Evolutionary conservation across 2,329 filamentous ascomycete genomes (phyloP).

Genomic region (Arthroderma uncinatum): DNA sequence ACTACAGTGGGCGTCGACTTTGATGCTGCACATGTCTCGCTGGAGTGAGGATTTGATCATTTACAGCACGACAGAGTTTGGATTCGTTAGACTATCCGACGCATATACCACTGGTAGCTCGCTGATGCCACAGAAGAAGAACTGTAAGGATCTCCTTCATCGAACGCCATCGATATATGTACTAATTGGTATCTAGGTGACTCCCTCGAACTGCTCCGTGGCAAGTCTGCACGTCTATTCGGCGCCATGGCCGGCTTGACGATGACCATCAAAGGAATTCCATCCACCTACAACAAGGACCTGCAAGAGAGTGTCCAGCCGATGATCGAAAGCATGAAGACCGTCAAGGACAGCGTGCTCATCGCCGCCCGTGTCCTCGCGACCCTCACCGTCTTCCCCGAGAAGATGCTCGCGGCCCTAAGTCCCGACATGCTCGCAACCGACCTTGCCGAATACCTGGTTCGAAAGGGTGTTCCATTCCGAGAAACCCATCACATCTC

Average conservation of each 20-base stretch:
- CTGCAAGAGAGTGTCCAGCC: constrained; percentile 79
- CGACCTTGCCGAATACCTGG: constrained; percentile 40
- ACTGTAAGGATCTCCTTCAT: constrained; percentile 31
- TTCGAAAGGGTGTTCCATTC: constrained; percentile 49
- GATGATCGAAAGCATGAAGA: constrained; percentile 76
- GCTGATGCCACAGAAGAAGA: constrained; percentile 79
- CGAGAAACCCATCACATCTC: constrained; percentile 70
- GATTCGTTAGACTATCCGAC: constrained; percentile 64
- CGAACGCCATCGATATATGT: neutral
- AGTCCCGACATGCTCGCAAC: constrained; percentile 73
- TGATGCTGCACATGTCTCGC: constrained; percentile 69
- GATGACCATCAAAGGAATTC: constrained; percentile 63
- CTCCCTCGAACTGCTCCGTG: constrained; percentile 62
- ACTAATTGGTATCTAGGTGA: constrained; percentile 33
- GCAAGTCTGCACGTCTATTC: constrained; percentile 64
- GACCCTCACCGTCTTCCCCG: constrained; percentile 57
- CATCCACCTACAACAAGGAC: constrained; percentile 82
- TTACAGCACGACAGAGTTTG: constrained; percentile 65
- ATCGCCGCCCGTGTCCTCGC: constrained; percentile 72
- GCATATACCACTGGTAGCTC: constrained; percentile 67
- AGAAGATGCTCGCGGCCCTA: constrained; percentile 68
- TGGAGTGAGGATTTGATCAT: constrained; percentile 83
- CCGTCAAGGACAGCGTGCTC: constrained; percentile 64
- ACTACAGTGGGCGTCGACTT: constrained; percentile 65
- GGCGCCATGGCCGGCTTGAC: constrained; percentile 73